Evolutionary conservation across 257 asterid species (phyloP).

Genomic region (Gentiana straminea): DNA sequence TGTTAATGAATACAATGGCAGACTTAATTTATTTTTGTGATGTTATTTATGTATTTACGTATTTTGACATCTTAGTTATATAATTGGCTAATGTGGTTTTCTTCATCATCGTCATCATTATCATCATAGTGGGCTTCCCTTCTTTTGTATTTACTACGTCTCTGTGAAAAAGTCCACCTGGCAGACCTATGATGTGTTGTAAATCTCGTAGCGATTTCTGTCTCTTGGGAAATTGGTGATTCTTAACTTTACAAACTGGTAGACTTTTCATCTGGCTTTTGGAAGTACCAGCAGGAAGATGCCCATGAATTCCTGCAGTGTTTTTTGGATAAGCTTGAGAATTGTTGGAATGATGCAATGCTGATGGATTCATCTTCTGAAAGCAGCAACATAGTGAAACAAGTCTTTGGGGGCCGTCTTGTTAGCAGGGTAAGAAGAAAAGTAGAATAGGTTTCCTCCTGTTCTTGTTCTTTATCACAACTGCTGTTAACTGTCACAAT

Average conservation of each 20-base stretch:
- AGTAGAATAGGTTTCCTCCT: no score
- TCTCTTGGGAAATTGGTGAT: constrained; percentile 12
- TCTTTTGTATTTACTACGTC: no score
- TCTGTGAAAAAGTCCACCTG: no score
- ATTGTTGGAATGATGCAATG: constrained; percentile 17
- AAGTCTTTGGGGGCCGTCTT: constrained; percentile 71
- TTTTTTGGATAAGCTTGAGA: constrained; percentile 66
- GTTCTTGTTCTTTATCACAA: not conserved
- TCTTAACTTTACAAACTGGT: constrained; percentile 37
- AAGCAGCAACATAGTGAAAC: constrained; percentile 44
- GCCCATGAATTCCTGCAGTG: constrained; percentile 90
- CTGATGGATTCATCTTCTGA: constrained; percentile 8
- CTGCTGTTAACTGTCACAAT: no score
- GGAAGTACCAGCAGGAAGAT: constrained; percentile 70
- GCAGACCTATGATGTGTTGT: no score
- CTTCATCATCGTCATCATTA: no score
- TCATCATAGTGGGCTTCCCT: no score
- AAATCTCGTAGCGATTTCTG: not conserved
- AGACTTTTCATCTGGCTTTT: constrained; percentile 63
- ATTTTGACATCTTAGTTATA: no score
- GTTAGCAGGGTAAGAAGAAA: constrained; percentile 50
- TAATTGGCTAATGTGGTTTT: no score
- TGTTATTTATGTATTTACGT: no score
- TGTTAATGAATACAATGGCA: not conserved
- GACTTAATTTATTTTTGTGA: no score